Evolutionary conservation across 805 yeast genomes (phyloP).

Genomic region (Metschnikowia rubicola): DNA sequence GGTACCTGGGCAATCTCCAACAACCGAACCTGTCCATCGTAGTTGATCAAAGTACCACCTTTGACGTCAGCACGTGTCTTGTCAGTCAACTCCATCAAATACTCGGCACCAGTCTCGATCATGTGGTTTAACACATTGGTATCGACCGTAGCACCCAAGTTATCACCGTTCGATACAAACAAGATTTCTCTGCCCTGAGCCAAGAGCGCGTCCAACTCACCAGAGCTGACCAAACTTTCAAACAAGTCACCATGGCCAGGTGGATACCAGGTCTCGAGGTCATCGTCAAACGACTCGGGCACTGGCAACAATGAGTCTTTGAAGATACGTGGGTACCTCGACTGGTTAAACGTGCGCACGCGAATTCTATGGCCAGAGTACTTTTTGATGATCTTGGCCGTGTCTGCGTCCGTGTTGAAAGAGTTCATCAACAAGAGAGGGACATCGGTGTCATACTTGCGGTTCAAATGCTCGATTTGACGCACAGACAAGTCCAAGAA

Average conservation of each 20-base stretch:
- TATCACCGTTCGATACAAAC: constrained; percentile 97
- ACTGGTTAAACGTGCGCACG: constrained; percentile 94
- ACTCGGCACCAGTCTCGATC: constrained; percentile 88
- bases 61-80: constrained; percentile 99
- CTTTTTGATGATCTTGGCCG: constrained; percentile 91
- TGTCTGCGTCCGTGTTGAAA: constrained; percentile 94
- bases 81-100: constrained; percentile 97
- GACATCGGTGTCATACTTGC: constrained; percentile 86
- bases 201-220: constrained; percentile 84
- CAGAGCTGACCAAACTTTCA: constrained; percentile 83
- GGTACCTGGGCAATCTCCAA: constrained; percentile 98
- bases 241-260: constrained; percentile 99
- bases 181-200: constrained; percentile 92
- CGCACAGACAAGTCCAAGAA: constrained; percentile 93
- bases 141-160: constrained; percentile 97
- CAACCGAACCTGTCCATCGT: constrained; percentile 90
- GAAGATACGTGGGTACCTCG: constrained; percentile 93
- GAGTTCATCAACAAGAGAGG: constrained; percentile 98
- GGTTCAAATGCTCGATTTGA: constrained; percentile 92
- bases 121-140: constrained; percentile 85
- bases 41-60: constrained; percentile 97
- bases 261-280: constrained; percentile 91
- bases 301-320: constrained; percentile 96
- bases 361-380: constrained; percentile 95
- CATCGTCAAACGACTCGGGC: constrained; percentile 71